phyloP scores from a whole-genome alignment of 768 basidiomycete species.

The Lyophyllum semitale region DNA sequence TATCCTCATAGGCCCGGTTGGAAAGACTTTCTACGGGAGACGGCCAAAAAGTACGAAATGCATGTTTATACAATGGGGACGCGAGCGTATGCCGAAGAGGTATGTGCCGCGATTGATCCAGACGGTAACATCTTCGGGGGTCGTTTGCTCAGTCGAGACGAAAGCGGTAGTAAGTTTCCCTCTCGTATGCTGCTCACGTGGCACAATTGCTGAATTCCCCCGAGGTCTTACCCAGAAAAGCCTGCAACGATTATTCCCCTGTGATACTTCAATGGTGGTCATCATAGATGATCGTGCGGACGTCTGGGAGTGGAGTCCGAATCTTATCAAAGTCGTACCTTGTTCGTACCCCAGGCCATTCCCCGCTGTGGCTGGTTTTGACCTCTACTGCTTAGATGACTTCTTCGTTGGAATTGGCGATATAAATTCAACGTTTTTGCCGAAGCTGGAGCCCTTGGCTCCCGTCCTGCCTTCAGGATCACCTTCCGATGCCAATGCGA shows the following conservation, averaged over 20 bases:
- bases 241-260: conserved; percentile 90
- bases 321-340: conserved; percentile 94
- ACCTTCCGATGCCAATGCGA: conserved; percentile 15
- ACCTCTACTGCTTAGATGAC: conserved; percentile 61
- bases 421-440: conserved; percentile 94
- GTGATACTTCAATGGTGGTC: conserved; percentile 98
- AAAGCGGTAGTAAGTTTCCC: conserved; percentile 84
- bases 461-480: conserved; percentile 32
- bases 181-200: background rate
- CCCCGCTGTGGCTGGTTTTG: conserved; percentile 1
- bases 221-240: conserved; percentile 90
- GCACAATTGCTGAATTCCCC: conserved; percentile 12
- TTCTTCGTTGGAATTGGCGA: conserved; percentile 99
- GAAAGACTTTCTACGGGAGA: conserved; percentile 69
- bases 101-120: conserved; percentile 93
- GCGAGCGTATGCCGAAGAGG: conserved; percentile 93
- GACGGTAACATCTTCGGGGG: conserved; percentile 82
- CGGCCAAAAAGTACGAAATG: conserved; percentile 90
- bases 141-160: conserved; percentile 89
- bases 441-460: conserved; percentile 66
- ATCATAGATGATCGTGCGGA: conserved; percentile 98
- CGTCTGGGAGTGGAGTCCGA: conserved; percentile 98
- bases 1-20: conserved; percentile 69
- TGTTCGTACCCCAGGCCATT: conserved; percentile 52
- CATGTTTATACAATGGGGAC: conserved; percentile 99